Evolutionary conservation across 2,329 filamentous ascomycete genomes (phyloP), one percentile per base, ranked within the genome.

Genomic region (Phyllosticta paracitricarpa): DNA sequence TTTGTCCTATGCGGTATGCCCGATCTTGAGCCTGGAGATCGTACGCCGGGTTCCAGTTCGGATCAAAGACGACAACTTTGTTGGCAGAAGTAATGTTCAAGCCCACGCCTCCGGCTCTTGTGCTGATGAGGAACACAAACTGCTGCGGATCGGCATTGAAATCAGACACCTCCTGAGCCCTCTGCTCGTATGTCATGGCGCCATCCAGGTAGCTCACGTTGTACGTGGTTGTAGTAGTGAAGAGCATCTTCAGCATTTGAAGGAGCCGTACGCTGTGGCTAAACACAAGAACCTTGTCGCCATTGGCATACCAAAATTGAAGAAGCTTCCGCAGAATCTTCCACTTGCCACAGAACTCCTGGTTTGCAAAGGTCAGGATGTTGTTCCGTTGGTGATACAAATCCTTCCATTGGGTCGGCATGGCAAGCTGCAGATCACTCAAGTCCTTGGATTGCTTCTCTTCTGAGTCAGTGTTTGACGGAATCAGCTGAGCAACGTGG

Each of bases 1-100:
- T 85, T 74, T 99, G 94, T 0, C 94, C 94, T 65, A 99, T 97
- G 58, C 94, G 87, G 71, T 99, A 97, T 2, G 94, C 94, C 58
- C 94, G 85, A 70, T 99, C 94, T 74, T 99, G 94, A 0, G 94
- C 94, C 73, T 99, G 94, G 0, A 97, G 81, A 69, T 99, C 94
- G 66, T 94, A 93, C 1, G 90, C 84, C 0, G 94, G 94, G 66
- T 99, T 99, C 94, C 94, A 99, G 68, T 97, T 94, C 0, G 94
- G 94, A 71, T 97, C 94, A 56, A 97, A 86, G 40, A 99, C 90
- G 51, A 99, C 93, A 0, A 99, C 94, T 75, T 97, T 97, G 76
- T 99, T 99, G 1, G 94, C 94, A 1, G 91, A 94, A 0, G 93
- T 96, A 70, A 99, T 97, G 71, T 99, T 99, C 28, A 99, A 79